Conservation (phyloP, 306 rosid genomes). For the Lathyrus tuberosus region DNA sequence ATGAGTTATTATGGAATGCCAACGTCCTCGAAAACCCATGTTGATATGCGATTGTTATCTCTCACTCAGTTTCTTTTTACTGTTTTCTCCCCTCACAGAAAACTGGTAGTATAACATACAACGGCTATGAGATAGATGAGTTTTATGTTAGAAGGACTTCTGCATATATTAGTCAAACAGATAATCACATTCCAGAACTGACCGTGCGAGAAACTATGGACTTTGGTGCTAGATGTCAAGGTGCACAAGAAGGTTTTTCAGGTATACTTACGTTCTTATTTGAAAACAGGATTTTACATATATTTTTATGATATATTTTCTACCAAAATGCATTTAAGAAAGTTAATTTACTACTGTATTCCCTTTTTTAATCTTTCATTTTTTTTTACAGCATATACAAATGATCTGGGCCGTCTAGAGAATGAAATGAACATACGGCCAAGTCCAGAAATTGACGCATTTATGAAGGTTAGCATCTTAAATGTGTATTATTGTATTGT, state of each 20-base stretch:
- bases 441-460: constrained; percentile 81
- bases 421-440: constrained; percentile 67
- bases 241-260: constrained; percentile 73
- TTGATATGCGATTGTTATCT: background rate
- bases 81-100: constrained; percentile 44
- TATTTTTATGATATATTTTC: constrained; percentile 4
- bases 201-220: constrained; percentile 92
- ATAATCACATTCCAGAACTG: constrained; percentile 77
- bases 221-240: constrained; percentile 95
- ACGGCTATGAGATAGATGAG: constrained; percentile 62
- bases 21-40: background rate
- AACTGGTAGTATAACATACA: constrained; percentile 75
- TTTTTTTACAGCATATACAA: constrained; percentile 50
- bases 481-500: background rate
- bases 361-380: background rate
- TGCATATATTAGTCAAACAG: constrained; percentile 92
- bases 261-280: constrained; percentile 45
- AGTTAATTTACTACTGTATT: constrained; percentile 13
- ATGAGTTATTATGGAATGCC: background rate
- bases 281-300: background rate
- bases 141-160: constrained; percentile 78
- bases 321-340: background rate
- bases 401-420: constrained; percentile 56
- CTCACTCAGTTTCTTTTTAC: background rate
- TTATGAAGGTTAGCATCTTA: constrained; percentile 72